phyloP scores from a whole-genome alignment of 1,284 basidiomycete species.

The Rhodofomes roseus region DNA sequence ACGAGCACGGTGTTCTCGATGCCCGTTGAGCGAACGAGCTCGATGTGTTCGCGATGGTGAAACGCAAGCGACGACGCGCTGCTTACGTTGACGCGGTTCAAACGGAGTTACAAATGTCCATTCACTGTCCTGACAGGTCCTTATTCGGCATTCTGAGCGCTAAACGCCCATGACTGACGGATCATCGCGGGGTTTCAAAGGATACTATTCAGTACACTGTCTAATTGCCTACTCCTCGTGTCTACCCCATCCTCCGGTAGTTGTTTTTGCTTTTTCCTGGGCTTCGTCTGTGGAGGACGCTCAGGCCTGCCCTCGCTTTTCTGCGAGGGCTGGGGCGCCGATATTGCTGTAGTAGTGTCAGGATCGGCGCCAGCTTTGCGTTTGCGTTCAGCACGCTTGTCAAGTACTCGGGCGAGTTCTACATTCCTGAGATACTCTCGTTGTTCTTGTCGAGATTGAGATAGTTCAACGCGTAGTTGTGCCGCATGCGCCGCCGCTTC shows the following conservation, averaged over 20 bases:
- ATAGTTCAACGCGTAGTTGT: conserved; percentile 85
- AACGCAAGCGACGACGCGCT: conserved; percentile 22
- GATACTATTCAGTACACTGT: conserved; percentile 50
- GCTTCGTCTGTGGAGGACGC: conserved; percentile 34
- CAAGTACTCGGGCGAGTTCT: conserved; percentile 87
- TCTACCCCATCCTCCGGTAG: conserved; percentile 20
- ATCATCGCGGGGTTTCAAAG: conserved; percentile 34
- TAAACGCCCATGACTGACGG: background rate
- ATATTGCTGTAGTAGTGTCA: conserved; percentile 1
- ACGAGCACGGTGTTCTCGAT: conserved; percentile 53
- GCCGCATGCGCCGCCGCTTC: conserved; percentile 90
- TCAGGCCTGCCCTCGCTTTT: conserved; percentile 24
- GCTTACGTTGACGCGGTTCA: conserved; percentile 39
- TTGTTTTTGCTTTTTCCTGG: conserved; percentile 22
- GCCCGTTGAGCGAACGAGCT: conserved; percentile 35
- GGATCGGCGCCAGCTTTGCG: conserved; percentile 25
- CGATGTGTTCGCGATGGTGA: conserved; percentile 69
- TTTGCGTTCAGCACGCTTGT: conserved; percentile 80
- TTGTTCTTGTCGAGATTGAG: conserved; percentile 87
- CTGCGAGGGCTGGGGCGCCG: conserved; percentile 1
- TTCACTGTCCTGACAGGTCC: no score
- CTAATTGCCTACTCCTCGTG: conserved; percentile 30
- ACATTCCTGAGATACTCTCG: conserved; percentile 93
- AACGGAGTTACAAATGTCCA: conserved; percentile 16
- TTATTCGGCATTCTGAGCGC: background rate